These are phyloP conservation scores for Cyclotella sp. DNA, from an alignment of 108 stramenopile species.

Conservation along the genomic window DNA sequence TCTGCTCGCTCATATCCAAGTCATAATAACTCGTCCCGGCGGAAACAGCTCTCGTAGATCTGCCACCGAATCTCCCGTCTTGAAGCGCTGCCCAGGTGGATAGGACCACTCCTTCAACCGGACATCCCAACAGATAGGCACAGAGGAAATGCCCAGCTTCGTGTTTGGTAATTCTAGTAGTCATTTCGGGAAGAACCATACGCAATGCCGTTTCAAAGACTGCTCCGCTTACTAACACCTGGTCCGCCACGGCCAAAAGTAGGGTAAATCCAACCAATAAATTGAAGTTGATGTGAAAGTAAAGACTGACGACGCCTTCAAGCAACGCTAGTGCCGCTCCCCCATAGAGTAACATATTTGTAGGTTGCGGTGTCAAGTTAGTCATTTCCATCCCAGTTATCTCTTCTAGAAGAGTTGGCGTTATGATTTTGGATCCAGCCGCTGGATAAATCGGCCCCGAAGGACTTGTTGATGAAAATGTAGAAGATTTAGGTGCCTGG, in stretches of 20 bases:
- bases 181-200: conserved; percentile 64
- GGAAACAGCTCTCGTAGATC: conserved; percentile 52
- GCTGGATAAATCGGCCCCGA: conserved; percentile 54
- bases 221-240: conserved; percentile 78
- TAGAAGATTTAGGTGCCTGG: conserved; percentile 15
- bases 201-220: conserved; percentile 72
- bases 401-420: conserved; percentile 69
- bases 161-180: conserved; percentile 80
- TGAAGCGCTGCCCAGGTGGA: conserved; percentile 83
- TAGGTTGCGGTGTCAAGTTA: conserved; percentile 76
- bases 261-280: conserved; percentile 68
- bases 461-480: neutral
- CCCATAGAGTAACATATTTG: conserved; percentile 74
- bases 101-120: conserved; percentile 90
- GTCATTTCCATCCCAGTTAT: conserved; percentile 77
- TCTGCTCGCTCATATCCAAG: conserved; percentile 71
- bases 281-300: conserved; percentile 66
- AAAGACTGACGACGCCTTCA: conserved; percentile 62
- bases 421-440: conserved; percentile 69
- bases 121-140: conserved; percentile 94
- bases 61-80: conserved; percentile 75
- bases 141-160: conserved; percentile 95
- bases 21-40: conserved; percentile 94
- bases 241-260: conserved; percentile 60
- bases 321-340: conserved; percentile 62